A percentile compares a stretch with the other conserved stretches of the same genome.
These are phyloP conservation scores for Kodamaea nitidulidarum DNA, from an alignment of 805 yeast species.

Conservation along the genomic window DNA sequence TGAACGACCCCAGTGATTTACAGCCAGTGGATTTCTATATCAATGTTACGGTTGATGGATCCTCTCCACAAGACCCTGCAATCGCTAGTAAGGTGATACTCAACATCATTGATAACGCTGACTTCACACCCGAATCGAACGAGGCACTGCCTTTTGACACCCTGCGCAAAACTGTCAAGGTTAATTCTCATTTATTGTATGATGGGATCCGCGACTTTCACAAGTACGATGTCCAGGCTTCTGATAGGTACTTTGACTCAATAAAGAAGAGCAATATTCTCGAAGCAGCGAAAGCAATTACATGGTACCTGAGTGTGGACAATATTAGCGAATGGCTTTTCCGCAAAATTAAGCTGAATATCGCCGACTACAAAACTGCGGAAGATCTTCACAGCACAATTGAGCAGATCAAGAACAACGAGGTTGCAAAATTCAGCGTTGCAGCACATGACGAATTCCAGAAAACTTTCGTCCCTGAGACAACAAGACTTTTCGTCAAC, in stretches of 20 bases:
- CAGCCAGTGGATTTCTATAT: slow-evolving; percentile 4
- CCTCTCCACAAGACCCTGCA: slow-evolving; percentile 6
- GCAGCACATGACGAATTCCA: slow-evolving; percentile 37
- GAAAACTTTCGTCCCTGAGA: slow-evolving; percentile 28
- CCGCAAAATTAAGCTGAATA: slow-evolving; percentile 10
- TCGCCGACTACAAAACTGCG: slow-evolving; percentile 13
- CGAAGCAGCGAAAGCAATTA: slow-evolving; percentile 29
- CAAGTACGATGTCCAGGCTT: slow-evolving; percentile 28
- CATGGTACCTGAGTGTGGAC: slow-evolving; percentile 24
- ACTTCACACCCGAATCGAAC: slow-evolving; percentile 33
- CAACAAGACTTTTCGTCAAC: slow-evolving; percentile 25
- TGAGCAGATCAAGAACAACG: slow-evolving; percentile 19
- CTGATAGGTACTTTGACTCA: slow-evolving; percentile 26
- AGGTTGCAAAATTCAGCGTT: slow-evolving; percentile 26
- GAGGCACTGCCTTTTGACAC: slow-evolving; percentile 22
- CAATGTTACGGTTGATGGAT: slow-evolving; percentile 6
- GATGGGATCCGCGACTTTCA: slow-evolving; percentile 30
- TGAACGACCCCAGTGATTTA: not conserved
- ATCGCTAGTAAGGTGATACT: slow-evolving; percentile 20
- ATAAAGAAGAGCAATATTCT: slow-evolving; percentile 33
- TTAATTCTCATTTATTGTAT: slow-evolving; percentile 24
- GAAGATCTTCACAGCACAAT: slow-evolving; percentile 16
- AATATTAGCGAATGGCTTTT: slow-evolving; percentile 21
- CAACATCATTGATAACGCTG: slow-evolving; percentile 36
- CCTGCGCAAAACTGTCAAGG: slow-evolving; percentile 26